phyloP scores from a whole-genome alignment of 768 basidiomycete genomes.

The Kwoniella sp. region DNA sequence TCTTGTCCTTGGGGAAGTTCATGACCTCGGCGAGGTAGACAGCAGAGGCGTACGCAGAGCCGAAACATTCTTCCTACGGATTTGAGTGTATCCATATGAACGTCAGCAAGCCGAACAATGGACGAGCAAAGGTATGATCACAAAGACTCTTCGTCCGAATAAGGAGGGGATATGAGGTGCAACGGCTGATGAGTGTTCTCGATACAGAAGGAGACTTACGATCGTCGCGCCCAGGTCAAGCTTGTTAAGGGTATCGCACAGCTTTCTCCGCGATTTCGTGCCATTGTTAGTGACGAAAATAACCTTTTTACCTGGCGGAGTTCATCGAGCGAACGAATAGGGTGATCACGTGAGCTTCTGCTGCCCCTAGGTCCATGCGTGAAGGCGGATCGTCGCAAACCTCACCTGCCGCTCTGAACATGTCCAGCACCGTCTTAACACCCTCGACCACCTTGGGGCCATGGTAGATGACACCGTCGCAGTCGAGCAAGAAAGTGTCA shows the following conservation, averaged over 20 bases:
- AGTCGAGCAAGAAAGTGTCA: slow-evolving; percentile 96
- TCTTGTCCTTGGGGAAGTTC: slow-evolving; percentile 85
- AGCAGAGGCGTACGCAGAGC: slow-evolving; percentile 85
- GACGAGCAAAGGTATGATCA: too few species aligned
- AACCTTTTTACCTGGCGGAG: slow-evolving; percentile 77
- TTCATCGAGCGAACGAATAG: neutral
- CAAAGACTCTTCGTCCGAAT: too few species aligned
- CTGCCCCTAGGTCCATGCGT: too few species aligned
- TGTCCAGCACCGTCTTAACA: slow-evolving; percentile 70
- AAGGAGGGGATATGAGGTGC: too few species aligned
- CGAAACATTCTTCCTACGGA: slow-evolving; percentile 87
- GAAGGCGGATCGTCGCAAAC: too few species aligned
- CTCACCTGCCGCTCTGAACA: slow-evolving; percentile 74
- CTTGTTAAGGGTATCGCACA: slow-evolving; percentile 88
- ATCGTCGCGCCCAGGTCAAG: slow-evolving; percentile 81
- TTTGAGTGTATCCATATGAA: neutral
- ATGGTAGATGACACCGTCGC: slow-evolving; percentile 93
- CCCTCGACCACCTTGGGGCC: slow-evolving; percentile 79
- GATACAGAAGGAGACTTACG: slow-evolving; percentile 68
- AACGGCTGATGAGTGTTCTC: neutral
- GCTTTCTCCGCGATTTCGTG: slow-evolving; percentile 81
- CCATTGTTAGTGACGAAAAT: slow-evolving; percentile 98
- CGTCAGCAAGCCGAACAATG: neutral
- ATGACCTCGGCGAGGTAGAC: slow-evolving; percentile 85
- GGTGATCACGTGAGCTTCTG: too few species aligned